Percentiles rank a stretch among this genome's conserved stretches.
Evolutionary conservation across 345 rosid species (phyloP).

Genomic region (Rhodamnia argentea): DNA sequence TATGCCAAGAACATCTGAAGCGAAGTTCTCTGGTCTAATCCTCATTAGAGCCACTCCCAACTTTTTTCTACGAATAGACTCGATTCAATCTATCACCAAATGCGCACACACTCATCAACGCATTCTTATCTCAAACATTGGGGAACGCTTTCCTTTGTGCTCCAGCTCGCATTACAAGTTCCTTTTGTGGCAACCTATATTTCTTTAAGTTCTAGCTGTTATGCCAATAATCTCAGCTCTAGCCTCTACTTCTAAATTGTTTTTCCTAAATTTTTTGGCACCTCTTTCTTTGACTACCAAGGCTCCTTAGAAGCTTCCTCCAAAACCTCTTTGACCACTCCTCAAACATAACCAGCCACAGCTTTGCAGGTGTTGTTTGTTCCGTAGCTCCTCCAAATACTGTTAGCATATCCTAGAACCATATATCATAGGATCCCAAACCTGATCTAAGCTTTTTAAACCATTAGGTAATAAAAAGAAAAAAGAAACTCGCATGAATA

Average conservation of each 20-base stretch:
- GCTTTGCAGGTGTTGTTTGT: neutral
- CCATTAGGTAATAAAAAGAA: neutral
- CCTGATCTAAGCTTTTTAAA: neutral
- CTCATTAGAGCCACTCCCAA: neutral
- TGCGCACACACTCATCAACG: neutral
- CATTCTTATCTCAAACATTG: neutral
- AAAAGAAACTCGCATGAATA: neutral
- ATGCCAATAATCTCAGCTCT: neutral
- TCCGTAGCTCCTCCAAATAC: neutral
- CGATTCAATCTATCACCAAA: neutral
- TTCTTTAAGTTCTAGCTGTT: neutral
- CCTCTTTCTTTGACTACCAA: neutral
- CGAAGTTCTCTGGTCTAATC: neutral
- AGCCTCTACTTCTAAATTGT: neutral
- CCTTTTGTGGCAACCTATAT: neutral
- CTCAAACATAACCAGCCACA: neutral
- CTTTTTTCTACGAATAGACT: neutral
- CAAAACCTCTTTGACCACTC: neutral
- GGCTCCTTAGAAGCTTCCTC: neutral
- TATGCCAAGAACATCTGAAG: neutral
- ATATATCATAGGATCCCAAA: neutral
- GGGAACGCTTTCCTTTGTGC: neutral
- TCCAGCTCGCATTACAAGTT: neutral
- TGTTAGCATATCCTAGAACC: neutral
- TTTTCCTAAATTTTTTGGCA: neutral